A percentile compares a stretch with the other conserved stretches of the same genome.
Evolutionary conservation across 371 early-diverging fungal genomes (phyloP).

Genomic region (Circinella umbellata): DNA sequence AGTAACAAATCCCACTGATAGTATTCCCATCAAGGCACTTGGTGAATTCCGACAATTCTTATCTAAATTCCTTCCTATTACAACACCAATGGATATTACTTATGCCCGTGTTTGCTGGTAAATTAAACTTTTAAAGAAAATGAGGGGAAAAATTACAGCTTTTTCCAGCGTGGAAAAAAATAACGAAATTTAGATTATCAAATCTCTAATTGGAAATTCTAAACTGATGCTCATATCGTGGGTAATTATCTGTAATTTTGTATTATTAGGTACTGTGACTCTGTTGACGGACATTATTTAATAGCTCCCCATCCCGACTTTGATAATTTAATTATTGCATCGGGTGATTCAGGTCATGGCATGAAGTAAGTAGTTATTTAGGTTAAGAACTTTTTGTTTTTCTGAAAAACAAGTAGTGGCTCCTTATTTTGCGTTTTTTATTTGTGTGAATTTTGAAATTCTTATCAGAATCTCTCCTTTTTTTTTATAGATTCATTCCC

Average conservation of each 20-base stretch:
- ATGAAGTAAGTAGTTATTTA: constrained; percentile 39
- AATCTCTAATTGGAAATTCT: neutral
- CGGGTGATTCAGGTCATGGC: constrained; percentile 58
- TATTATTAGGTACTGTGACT: constrained; percentile 44
- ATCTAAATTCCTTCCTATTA: constrained; percentile 38
- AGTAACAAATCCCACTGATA: constrained; percentile 38
- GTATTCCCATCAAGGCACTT: constrained; percentile 43
- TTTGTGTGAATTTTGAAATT: neutral
- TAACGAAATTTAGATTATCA: neutral
- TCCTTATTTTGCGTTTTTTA: neutral
- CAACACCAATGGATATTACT: constrained; percentile 32
- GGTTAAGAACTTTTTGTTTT: too few species aligned
- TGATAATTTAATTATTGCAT: constrained; percentile 45
- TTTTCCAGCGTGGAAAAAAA: too few species aligned
- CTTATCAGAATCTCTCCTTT: neutral
- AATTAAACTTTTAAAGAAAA: neutral
- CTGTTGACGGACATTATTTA: constrained; percentile 50
- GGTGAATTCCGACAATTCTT: constrained; percentile 37
- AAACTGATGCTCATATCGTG: neutral
- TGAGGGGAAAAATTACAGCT: neutral
- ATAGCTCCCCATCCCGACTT: constrained; percentile 48
- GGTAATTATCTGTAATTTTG: neutral
- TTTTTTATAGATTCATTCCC: constrained; percentile 33
- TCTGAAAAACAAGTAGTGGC: neutral
- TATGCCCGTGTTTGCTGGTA: constrained; percentile 49